phyloP scores from a whole-genome alignment of 2,329 filamentous ascomycete genomes.

The Cordyceps cateniannulata region DNA sequence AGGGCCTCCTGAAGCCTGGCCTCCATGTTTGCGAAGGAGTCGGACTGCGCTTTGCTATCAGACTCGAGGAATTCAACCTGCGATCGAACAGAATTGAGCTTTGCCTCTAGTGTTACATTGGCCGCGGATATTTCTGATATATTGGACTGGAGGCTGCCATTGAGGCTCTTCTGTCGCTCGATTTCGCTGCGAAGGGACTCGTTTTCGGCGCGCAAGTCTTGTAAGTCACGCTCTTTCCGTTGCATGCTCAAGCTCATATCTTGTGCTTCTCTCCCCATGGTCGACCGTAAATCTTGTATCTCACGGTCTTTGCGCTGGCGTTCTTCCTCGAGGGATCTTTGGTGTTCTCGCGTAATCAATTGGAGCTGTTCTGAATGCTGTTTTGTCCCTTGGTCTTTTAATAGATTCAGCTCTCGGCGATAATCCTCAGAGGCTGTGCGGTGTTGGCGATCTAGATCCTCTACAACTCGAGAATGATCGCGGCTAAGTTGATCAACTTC shows the following conservation, averaged over 20 bases:
- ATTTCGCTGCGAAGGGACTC: conserved; percentile 44
- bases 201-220: conserved; percentile 37
- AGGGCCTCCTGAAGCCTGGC: conserved; percentile 72
- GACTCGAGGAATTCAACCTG: conserved; percentile 88
- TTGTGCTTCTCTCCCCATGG: conserved; percentile 44
- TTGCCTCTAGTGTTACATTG: conserved; percentile 63
- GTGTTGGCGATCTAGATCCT: conserved; percentile 31
- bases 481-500: conserved; percentile 49
- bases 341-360: conserved; percentile 55
- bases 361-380: conserved; percentile 64
- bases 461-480: conserved; percentile 28
- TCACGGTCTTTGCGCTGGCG: conserved; percentile 52
- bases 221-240: conserved; percentile 48
- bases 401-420: conserved; percentile 38
- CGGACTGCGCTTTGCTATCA: conserved; percentile 80
- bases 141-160: conserved; percentile 43
- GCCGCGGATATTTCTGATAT: conserved; percentile 54
- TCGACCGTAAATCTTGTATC: conserved; percentile 55
- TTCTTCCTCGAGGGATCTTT: conserved; percentile 61
- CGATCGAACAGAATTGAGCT: conserved; percentile 68
- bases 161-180: conserved; percentile 58
- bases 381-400: conserved; percentile 41
- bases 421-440: conserved; percentile 27
- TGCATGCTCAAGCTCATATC: conserved; percentile 41
- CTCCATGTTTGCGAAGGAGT: conserved; percentile 78